Evolutionary conservation across 1,139 yeast species (phyloP), one percentile per base, ranked within the genome.

Genomic region (Suhomyces yuchorum): DNA sequence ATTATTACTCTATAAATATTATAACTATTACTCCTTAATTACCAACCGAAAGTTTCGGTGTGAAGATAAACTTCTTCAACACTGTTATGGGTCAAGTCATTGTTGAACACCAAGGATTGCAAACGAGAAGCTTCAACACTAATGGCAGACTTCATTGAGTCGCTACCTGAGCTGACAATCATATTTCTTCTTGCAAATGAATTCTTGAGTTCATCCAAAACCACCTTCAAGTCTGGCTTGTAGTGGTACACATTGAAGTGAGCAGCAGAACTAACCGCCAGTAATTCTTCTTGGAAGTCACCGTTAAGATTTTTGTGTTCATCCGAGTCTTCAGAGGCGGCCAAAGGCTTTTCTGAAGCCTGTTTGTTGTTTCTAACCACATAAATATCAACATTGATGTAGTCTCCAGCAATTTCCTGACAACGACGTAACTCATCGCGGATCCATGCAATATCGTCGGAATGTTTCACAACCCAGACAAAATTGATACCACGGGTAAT

Each of bases 21-120:
- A n/a, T n/a, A n/a, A n/a, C n/a, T 15, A 20, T 35, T 20, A 30
- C 18, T 37, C 18, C 4, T n/a, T 22, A 15, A 14, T 33, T 55
- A 81, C 85, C 85, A 82, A 0, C 83, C 83, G 60, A 80, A 83
- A 26, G 76, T 63, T 56, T 83, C 87, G 0, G 84, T 78, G 54
- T 83, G 87, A 41, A 83, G 62, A 54, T 70, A 81, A 9, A 83
- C 68, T 58, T 83, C 87, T 39, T 74, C 75, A 3, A 73, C 68
- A 11, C 68, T 59, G 3, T 58, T 51, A 2, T 34, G 42, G 45
- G 55, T 48, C n/a, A 57, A 37, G 48, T 67, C 73, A 40, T 60
- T 61, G 51, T 69, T 70, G 51, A 73, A 65, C 2, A 74, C 57
- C 42, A 61, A 49, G 1, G 64, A 50, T 52, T 74, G 78, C 35